phyloP scores from a whole-genome alignment of 768 basidiomycete species.

The Agrocybe pediades region DNA sequence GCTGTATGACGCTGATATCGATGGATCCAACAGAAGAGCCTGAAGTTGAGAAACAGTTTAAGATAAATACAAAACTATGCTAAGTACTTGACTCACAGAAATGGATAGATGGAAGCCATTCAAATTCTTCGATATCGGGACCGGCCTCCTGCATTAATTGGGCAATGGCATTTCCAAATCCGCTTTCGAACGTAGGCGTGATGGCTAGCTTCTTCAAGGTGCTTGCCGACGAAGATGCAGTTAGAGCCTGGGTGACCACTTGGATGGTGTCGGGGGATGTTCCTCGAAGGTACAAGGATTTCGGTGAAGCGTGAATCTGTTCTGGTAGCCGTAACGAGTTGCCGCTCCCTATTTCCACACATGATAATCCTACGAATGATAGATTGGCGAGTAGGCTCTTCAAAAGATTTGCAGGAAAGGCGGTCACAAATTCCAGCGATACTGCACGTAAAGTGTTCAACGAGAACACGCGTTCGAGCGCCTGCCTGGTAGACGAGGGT shows the following conservation, averaged over 20 bases:
- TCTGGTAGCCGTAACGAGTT: background rate
- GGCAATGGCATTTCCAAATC: constrained; percentile 17
- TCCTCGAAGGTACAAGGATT: constrained; percentile 17
- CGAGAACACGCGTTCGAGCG: constrained; percentile 9
- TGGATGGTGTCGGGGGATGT: constrained; percentile 16
- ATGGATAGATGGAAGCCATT: constrained; percentile 25
- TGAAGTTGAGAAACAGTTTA: background rate
- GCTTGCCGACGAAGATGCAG: background rate
- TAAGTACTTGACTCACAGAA: constrained; percentile 17
- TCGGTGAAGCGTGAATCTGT: constrained; percentile 1
- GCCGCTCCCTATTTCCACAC: constrained; percentile 16
- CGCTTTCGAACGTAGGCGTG: constrained; percentile 23
- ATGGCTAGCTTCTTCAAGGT: constrained; percentile 16
- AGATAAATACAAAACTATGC: background rate
- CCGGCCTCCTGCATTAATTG: constrained; percentile 16
- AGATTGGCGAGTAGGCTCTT: constrained; percentile 8
- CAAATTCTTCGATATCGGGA: constrained; percentile 13
- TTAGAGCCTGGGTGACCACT: constrained; percentile 9
- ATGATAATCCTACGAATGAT: constrained; percentile 16
- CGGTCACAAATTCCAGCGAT: constrained; percentile 19
- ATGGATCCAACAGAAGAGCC: constrained; percentile 19
- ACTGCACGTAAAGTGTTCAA: constrained; percentile 14
- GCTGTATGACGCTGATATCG: constrained; percentile 9
- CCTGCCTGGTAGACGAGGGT: constrained; percentile 6
- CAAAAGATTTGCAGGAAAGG: constrained; percentile 14